Conservation (phyloP, 257 asterid species). For the Primulina eburnea region DNA sequence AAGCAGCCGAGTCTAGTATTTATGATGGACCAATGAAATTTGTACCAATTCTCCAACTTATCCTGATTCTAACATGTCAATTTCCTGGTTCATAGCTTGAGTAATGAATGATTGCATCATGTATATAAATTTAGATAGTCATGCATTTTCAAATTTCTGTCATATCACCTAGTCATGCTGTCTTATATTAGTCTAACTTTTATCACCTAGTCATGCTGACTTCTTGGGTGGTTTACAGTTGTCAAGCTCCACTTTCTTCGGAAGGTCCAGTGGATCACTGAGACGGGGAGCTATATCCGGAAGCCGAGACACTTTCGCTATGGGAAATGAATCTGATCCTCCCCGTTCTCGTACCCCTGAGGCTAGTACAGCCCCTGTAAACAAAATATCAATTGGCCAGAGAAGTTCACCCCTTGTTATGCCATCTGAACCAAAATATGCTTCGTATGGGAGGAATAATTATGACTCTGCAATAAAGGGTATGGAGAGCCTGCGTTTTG, state of each 20-base stretch:
- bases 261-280: conserved; percentile 54
- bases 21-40: neutral
- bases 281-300: conserved; percentile 42
- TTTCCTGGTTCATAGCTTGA: neutral
- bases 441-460: neutral
- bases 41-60: neutral
- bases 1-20: neutral
- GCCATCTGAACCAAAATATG: neutral
- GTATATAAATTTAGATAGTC: neutral
- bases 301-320: conserved; percentile 35
- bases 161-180: neutral
- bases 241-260: conserved; percentile 50
- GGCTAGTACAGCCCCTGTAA: conserved; percentile 39
- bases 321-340: conserved; percentile 45
- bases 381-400: neutral
- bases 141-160: neutral
- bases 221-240: conserved; percentile 32
- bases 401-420: neutral
- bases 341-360: conserved; percentile 48
- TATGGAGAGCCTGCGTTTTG: neutral
- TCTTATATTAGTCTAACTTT: neutral
- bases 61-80: neutral
- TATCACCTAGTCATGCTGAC: neutral
- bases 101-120: neutral
- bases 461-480: neutral